phyloP scores from a whole-genome alignment of 2,329 filamentous ascomycete genomes.

The Xylaria sp. region DNA sequence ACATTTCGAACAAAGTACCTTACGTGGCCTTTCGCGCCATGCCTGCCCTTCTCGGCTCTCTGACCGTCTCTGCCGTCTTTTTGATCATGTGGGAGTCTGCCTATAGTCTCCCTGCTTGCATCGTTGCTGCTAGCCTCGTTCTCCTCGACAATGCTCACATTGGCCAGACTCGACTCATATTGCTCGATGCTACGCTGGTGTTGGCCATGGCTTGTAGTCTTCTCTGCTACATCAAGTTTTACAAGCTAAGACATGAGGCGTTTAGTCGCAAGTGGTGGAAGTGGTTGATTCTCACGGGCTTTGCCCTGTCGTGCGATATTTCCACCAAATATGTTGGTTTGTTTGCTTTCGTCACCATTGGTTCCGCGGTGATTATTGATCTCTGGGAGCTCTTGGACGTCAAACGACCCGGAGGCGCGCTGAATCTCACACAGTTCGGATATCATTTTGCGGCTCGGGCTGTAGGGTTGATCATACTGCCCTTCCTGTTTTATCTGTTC shows the following conservation, averaged over 20 bases:
- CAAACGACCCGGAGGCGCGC: conserved; percentile 82
- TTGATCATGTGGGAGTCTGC: conserved; percentile 99
- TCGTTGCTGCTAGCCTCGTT: conserved; percentile 85
- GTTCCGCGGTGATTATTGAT: conserved; percentile 91
- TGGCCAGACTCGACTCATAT: conserved; percentile 92
- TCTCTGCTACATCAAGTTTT: conserved; percentile 95
- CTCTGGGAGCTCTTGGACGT: conserved; percentile 94
- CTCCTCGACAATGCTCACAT: conserved; percentile 98
- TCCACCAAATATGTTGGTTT: conserved; percentile 97
- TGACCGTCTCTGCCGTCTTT: conserved; percentile 94
- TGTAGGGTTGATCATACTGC: conserved; percentile 87
- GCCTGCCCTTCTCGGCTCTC: conserved; percentile 88
- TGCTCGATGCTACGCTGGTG: conserved; percentile 92
- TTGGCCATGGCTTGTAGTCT: conserved; percentile 96
- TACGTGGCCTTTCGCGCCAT: conserved; percentile 96
- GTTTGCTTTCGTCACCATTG: conserved; percentile 97
- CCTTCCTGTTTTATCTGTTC: conserved; percentile 98
- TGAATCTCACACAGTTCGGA: conserved; percentile 80
- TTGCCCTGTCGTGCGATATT: conserved; percentile 95
- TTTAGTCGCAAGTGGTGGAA: conserved; percentile 99
- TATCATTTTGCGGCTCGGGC: conserved; percentile 91
- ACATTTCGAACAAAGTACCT: conserved; percentile 95
- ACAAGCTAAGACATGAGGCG: conserved; percentile 89
- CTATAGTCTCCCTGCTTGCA: conserved; percentile 91
- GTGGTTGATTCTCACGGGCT: conserved; percentile 94